Evolutionary conservation across 2,329 filamentous ascomycete species (phyloP).

Genomic region (Alternaria conjuncta): DNA sequence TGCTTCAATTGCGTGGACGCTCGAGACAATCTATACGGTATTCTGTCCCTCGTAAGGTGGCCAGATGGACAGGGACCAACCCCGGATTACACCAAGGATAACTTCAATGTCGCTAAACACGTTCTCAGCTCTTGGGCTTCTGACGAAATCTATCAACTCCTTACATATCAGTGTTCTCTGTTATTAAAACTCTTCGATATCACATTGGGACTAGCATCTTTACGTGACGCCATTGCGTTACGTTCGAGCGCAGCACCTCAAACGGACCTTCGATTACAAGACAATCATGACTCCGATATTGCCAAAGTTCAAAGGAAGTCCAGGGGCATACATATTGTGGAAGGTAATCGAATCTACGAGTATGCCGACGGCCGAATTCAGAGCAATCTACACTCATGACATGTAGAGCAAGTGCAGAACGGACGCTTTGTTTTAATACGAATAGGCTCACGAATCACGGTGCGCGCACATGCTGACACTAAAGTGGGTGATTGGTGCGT

Average conservation of each 20-base stretch:
- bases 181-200: not conserved
- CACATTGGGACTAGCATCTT: not conserved
- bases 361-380: too few relatives aligned
- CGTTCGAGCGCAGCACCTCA: not conserved
- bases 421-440: too few relatives aligned
- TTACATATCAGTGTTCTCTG: too few relatives aligned
- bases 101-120: not conserved
- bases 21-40: not conserved
- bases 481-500: too few relatives aligned
- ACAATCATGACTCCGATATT: fast-evolving
- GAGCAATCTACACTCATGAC: too few relatives aligned
- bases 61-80: not conserved
- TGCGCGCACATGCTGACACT: too few relatives aligned
- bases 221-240: not conserved
- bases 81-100: not conserved
- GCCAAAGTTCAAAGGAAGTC: fast-evolving
- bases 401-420: too few relatives aligned
- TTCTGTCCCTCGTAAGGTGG: not conserved
- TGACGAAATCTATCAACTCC: too few relatives aligned
- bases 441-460: too few relatives aligned
- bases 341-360: too few relatives aligned
- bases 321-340: not conserved
- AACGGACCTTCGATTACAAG: not conserved
- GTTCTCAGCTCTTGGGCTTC: not conserved
- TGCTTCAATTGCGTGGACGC: not conserved